phyloP scores from a whole-genome alignment of 768 basidiomycete genomes.

The Auricularia heimuer region DNA sequence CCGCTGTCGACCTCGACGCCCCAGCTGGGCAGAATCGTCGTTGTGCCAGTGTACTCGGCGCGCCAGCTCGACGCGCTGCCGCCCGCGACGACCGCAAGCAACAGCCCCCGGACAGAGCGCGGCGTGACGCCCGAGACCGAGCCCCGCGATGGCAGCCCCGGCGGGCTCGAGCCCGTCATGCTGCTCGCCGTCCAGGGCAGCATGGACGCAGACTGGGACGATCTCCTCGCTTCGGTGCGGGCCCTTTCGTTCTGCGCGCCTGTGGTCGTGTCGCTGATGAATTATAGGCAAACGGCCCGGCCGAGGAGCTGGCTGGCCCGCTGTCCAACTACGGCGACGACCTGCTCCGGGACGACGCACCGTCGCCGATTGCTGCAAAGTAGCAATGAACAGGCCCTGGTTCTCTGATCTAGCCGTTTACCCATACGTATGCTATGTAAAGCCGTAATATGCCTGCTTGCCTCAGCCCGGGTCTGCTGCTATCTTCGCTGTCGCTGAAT shows the following conservation, averaged over 20 bases:
- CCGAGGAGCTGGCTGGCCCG: neutral
- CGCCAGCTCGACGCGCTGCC: neutral
- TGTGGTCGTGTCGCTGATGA: neutral
- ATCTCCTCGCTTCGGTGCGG: neutral
- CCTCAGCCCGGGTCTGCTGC: no score
- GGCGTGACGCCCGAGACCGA: neutral
- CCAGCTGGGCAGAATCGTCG: neutral
- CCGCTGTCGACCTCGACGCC: neutral
- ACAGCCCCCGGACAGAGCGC: neutral
- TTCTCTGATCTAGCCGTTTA: neutral
- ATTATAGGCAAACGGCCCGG: neutral
- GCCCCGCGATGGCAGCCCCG: neutral
- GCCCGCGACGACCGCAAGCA: neutral
- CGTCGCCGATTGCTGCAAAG: neutral
- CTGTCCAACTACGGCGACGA: neutral
- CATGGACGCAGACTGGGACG: neutral
- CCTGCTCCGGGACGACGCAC: neutral
- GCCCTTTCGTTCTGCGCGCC: neutral
- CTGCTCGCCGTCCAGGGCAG: neutral
- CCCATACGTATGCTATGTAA: no score
- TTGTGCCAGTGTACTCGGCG: neutral
- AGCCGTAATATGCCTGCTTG: no score
- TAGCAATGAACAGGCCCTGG: neutral
- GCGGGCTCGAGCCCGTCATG: neutral
- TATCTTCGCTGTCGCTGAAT: no score